Evolutionary conservation across 192 early-diverging fungal species (phyloP).

Genomic region (Lobosporangium transversale): DNA sequence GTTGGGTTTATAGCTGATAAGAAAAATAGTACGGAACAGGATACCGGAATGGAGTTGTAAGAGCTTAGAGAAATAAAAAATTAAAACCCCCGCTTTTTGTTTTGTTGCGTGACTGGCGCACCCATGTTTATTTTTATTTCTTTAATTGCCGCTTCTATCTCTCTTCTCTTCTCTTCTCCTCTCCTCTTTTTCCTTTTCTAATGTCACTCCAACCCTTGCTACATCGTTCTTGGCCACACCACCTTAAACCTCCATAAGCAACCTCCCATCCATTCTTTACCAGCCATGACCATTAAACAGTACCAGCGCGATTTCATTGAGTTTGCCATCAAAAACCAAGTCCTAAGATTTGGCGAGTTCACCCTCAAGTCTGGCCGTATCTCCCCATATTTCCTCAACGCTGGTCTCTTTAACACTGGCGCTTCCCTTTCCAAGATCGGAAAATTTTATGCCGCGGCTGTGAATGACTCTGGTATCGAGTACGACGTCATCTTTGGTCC

Average conservation of each 20-base stretch:
- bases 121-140: neutral
- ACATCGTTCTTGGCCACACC: neutral
- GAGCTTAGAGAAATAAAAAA: too few relatives aligned
- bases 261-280: neutral
- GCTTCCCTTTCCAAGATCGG: constrained; percentile 84
- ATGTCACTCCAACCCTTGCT: constrained; percentile 24
- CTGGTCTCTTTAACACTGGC: constrained; percentile 95
- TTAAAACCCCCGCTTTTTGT: too few relatives aligned
- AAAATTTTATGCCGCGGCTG: constrained; percentile 88
- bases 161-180: constrained; percentile 4
- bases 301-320: constrained; percentile 96
- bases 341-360: constrained; percentile 93
- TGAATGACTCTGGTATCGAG: constrained; percentile 71
- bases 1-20: too few relatives aligned
- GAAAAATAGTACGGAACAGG: too few relatives aligned
- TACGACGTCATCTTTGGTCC: constrained; percentile 97
- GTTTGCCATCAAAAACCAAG: constrained; percentile 86
- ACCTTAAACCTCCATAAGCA: neutral
- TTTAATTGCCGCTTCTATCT: neutral
- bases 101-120: neutral
- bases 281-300: constrained; percentile 62
- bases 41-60: too few relatives aligned
- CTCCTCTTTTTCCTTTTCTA: constrained; percentile 17
- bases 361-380: constrained; percentile 93
- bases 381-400: constrained; percentile 99